Conservation (phyloP, 2,329 filamentous ascomycete species). For the Penicillium sp. region DNA sequence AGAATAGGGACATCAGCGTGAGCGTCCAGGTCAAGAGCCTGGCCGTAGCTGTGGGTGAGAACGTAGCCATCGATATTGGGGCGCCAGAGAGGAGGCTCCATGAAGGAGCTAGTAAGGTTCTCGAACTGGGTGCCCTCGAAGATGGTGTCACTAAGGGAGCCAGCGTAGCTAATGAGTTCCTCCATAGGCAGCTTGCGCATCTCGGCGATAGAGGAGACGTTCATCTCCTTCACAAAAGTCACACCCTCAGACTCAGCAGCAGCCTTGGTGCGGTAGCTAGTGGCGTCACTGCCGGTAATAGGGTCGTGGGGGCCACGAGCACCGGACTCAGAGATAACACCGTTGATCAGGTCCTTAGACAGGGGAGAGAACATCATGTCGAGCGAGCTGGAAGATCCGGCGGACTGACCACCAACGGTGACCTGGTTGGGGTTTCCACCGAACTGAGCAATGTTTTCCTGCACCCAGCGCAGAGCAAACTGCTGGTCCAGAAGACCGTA, state of each 20-base stretch:
- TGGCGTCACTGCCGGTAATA: constrained; percentile 26
- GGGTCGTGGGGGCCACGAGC: constrained; percentile 32
- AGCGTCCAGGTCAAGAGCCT: constrained; percentile 13
- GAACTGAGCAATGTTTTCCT: constrained; percentile 23
- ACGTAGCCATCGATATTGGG: constrained; percentile 29
- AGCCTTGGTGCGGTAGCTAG: constrained; percentile 24
- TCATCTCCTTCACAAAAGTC: constrained; percentile 39
- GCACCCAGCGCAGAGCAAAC: constrained; percentile 23
- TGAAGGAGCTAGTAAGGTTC: neutral
- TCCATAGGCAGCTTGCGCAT: constrained; percentile 37
- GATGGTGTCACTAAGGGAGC: constrained; percentile 19
- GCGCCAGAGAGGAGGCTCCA: neutral
- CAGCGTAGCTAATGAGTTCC: constrained; percentile 30
- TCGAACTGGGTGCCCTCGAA: constrained; percentile 9
- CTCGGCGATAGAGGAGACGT: constrained; percentile 30
- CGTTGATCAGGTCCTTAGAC: constrained; percentile 22
- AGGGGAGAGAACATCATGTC: constrained; percentile 29
- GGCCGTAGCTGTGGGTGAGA: constrained; percentile 23
- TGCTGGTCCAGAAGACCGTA: constrained; percentile 29
- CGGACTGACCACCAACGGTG: constrained; percentile 32
- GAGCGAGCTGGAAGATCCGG: constrained; percentile 30
- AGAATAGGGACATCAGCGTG: constrained; percentile 30
- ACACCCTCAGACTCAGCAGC: constrained; percentile 24
- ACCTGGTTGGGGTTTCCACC: constrained; percentile 24
- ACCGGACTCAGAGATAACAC: constrained; percentile 35